Base-by-base conservation (phyloP, 2,329 filamentous ascomycete species). In the Paracamarosporium sp. region DNA sequence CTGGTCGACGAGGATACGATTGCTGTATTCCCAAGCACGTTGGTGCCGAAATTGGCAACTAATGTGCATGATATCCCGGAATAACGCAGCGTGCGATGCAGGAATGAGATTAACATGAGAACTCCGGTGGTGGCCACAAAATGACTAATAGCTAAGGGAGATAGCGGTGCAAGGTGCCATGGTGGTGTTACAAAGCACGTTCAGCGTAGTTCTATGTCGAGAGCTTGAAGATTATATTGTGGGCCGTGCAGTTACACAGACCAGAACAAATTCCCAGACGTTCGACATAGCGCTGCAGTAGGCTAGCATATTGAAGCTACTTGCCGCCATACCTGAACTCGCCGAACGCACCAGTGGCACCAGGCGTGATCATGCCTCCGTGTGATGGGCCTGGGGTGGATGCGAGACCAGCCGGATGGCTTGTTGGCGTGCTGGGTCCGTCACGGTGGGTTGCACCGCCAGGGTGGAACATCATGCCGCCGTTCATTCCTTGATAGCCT, bases 341-440 rank as follows among this genome's bases (percentile, higher is more conserved):
- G 46, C 91, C 91, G 80, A 94, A 93, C 24, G 89, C 87, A 50
- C 90, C 90, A 25, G 88, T 88, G 20, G 87, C 89, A 25, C 91
- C 90, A 1, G 92, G 92, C 7, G 92, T 95, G 84, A 93, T 88
- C 33, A 90, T 86, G 4, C 72, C 70, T 31, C 73, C 72, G 2
- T 89, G 89, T 74, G 85, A 81, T 38, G 87, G 80, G 35, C 78
- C 80, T 8, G 82, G 82, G n/a, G 82, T 83, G 50, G 72, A 74
- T 51, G 81, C 80, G 44, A 84, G 74, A 35, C 79, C 81, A 45
- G 80, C 80, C 43, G 84, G 80, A 36, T 81, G 81, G 27, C 82
- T 86, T 58, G 86, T 88, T 7, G 86, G 89, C 12, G 91, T 94
- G 71, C 89, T 92, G 1, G 93, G 90, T 13, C 68, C 84, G 74